These are phyloP conservation scores for Nannochloris sp. DNA, from an alignment of 139 green algal genomes.

Conservation along the genomic window DNA sequence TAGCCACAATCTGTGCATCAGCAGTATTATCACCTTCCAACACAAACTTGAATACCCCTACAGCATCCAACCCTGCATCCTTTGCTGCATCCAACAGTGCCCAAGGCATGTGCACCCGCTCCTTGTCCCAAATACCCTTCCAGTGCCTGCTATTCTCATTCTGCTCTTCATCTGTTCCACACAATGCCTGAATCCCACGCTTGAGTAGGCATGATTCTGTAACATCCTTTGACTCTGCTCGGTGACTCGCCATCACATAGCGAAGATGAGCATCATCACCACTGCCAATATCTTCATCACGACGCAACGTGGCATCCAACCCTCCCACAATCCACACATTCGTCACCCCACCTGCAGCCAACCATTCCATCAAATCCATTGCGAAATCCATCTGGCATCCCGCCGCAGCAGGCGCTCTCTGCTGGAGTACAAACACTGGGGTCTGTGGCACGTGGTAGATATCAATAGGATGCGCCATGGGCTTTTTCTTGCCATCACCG, in stretches of 20 bases:
- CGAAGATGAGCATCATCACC: neutral
- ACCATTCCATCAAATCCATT: neutral
- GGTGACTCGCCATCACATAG: neutral
- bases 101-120: slow-evolving; percentile 42
- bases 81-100: slow-evolving; percentile 30
- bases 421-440: slow-evolving; percentile 50
- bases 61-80: neutral
- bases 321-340: slow-evolving; percentile 44
- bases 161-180: neutral
- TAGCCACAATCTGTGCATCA: slow-evolving; percentile 31
- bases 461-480: slow-evolving; percentile 34
- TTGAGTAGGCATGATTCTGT: neutral
- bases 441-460: slow-evolving; percentile 24
- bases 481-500: neutral
- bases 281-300: slow-evolving; percentile 44
- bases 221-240: neutral
- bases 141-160: neutral
- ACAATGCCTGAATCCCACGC: slow-evolving; percentile 24
- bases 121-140: slow-evolving; percentile 20
- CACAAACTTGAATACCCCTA: slow-evolving; percentile 36
- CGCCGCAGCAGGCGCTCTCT: slow-evolving; percentile 43
- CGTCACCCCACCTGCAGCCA: slow-evolving; percentile 5
- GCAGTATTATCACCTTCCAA: slow-evolving; percentile 50
- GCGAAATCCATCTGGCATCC: slow-evolving; percentile 16
- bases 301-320: slow-evolving; percentile 37